A percentile compares a stretch with the other conserved stretches of the same genome.
These are phyloP conservation scores for Talaromyces wortmannii DNA, from an alignment of 495 filamentous ascomycete species.

Conservation along the genomic window DNA sequence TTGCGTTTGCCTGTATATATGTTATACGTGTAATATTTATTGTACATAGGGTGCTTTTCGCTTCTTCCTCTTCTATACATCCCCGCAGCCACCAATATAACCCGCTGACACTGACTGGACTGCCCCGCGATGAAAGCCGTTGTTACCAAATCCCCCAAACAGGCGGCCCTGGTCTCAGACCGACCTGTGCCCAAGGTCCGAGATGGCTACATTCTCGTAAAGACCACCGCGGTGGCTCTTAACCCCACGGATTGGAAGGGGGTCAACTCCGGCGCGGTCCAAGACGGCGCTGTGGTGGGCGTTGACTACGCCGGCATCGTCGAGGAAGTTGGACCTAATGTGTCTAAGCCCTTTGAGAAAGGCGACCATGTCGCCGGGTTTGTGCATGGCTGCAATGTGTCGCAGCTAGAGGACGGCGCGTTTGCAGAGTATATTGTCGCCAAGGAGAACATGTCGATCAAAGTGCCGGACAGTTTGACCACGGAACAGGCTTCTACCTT, in stretches of 20 bases:
- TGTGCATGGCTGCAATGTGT: conserved; percentile 37
- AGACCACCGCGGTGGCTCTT: conserved; percentile 38
- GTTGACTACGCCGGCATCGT: conserved; percentile 51
- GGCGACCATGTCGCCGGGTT: conserved; percentile 48
- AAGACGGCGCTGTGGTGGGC: conserved; percentile 37
- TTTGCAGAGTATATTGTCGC: conserved; percentile 46
- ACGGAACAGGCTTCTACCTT: conserved; percentile 48
- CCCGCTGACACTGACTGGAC: too few species aligned
- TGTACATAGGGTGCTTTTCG: too few species aligned
- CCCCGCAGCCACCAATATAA: not conserved
- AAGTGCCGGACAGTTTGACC: conserved; percentile 40
- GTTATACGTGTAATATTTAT: too few species aligned
- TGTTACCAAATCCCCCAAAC: conserved; percentile 3
- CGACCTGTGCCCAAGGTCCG: conserved; percentile 20
- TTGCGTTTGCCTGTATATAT: too few species aligned
- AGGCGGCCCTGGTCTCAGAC: conserved; percentile 8
- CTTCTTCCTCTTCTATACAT: too few species aligned
- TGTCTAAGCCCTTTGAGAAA: conserved; percentile 23
- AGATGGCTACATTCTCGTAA: conserved; percentile 38
- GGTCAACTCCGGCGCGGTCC: conserved; percentile 7
- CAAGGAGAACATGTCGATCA: conserved; percentile 40
- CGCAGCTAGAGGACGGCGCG: conserved; percentile 37
- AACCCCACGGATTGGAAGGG: conserved; percentile 54
- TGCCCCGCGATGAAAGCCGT: conserved; percentile 1
- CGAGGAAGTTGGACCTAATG: conserved; percentile 39